These are phyloP conservation scores for Pseudozyma tsukubaensis DNA, from an alignment of 1,284 basidiomycete genomes.

Conservation along the genomic window DNA sequence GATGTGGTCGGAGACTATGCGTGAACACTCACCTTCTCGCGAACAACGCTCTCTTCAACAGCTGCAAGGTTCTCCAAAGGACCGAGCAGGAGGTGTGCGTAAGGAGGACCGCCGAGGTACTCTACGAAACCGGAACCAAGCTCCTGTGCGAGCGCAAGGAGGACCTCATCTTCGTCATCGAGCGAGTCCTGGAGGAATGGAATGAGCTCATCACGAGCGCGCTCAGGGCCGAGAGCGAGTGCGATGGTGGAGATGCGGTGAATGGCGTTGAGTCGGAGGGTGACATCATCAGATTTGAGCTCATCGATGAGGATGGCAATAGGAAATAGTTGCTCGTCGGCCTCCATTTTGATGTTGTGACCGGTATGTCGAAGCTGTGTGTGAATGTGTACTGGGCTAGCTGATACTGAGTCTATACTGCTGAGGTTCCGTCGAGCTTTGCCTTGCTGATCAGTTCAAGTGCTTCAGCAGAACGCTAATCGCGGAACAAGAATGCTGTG, in stretches of 20 bases:
- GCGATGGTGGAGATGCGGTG: slow-evolving; percentile 99
- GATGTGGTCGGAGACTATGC: no score
- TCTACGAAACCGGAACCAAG: slow-evolving; percentile 84
- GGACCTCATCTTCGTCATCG: slow-evolving; percentile 98
- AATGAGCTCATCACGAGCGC: slow-evolving; percentile 93
- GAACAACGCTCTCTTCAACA: slow-evolving; percentile 96
- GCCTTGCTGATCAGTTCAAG: no score
- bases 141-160: slow-evolving; percentile 95
- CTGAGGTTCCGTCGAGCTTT: background rate
- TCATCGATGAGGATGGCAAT: slow-evolving; percentile 86
- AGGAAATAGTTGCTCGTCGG: slow-evolving; percentile 67
- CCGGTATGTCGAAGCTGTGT: background rate
- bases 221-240: slow-evolving; percentile 92
- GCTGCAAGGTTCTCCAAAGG: slow-evolving; percentile 95
- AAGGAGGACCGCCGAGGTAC: slow-evolving; percentile 90
- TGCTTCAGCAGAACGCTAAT: slow-evolving; percentile 5
- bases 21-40: slow-evolving; percentile 83
- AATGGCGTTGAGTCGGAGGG: slow-evolving; percentile 92
- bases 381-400: background rate
- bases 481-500: background rate
- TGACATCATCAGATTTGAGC: slow-evolving; percentile 83
- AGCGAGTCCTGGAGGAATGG: slow-evolving; percentile 97
- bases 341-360: slow-evolving; percentile 53
- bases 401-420: background rate
- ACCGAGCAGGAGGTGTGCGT: slow-evolving; percentile 88